Evolutionary conservation across 495 filamentous ascomycete genomes (phyloP), one percentile per base, ranked within the genome.

Genomic region (Hypoxylon cercidicola): DNA sequence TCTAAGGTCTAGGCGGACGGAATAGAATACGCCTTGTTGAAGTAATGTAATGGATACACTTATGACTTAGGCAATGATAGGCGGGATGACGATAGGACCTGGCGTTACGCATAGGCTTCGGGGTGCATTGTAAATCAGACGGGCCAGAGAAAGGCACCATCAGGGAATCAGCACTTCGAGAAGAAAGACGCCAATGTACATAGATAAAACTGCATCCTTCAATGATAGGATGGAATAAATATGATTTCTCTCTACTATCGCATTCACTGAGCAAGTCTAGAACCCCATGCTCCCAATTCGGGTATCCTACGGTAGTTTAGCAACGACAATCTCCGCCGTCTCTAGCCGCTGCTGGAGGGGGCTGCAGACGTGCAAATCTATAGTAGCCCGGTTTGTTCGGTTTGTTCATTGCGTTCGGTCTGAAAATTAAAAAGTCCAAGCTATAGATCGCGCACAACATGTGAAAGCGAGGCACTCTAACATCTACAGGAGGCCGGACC

Each of bases 371-470:
- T 37, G 13, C 34, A 37, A 37, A 12, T 37, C 34, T 28, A 37
- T 37, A 40, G 37, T 40, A 4, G 15, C 37, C 37, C 37, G 12
- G 13, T 16, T 40, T 16, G 2, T 16, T 0, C 40, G 0, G 20
- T 0, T 4, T 9, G 10, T 43, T 18, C 7, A 20, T 43, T 43
- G 13, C 15, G 1, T 40, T n/a, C 37, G 3, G 13, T 40, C 37
- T 40, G 30, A 11, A 9, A 2, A 8, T 40, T 40, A 3, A 7
- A 15, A 40, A 40, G 37, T n/a, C 37, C n/a, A 15, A 40, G 15
- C 8, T 9, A n/a, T n/a, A n/a, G n/a, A n/a, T n/a, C n/a, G n/a
- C n/a, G n/a, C 41, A 54, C 40, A 32, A 34, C 47, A 53, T 48
- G 16, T 37, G 13, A 47, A 21, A 34, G 30, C 30, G 1, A 32